Evolutionary conservation across 2,329 filamentous ascomycete genomes (phyloP).

Genomic region (Herpotrichia juniperi): DNA sequence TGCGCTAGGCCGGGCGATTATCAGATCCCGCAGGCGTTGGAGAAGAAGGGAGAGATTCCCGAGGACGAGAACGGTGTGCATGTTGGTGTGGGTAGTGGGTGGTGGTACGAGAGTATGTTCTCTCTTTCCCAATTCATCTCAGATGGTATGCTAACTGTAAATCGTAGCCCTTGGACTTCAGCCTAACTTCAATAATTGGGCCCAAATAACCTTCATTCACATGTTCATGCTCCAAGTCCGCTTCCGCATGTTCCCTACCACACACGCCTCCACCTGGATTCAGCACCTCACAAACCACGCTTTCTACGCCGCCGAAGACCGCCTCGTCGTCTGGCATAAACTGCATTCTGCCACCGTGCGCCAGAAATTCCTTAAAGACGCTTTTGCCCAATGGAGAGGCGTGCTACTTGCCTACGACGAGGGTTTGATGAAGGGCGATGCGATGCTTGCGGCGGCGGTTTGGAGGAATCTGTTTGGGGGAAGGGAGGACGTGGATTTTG

Average conservation of each 20-base stretch:
- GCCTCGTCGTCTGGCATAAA: constrained; percentile 82
- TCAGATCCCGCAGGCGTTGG: constrained; percentile 69
- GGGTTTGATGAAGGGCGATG: constrained; percentile 76
- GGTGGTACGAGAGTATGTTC: constrained; percentile 79
- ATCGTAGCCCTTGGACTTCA: constrained; percentile 74
- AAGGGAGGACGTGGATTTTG: constrained; percentile 65
- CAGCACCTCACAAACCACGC: constrained; percentile 94
- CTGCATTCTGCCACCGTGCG: constrained; percentile 61
- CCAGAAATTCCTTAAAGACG: constrained; percentile 76
- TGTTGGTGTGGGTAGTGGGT: constrained; percentile 73
- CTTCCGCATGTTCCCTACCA: constrained; percentile 76
- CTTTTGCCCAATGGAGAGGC: constrained; percentile 93
- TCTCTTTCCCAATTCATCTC: not conserved
- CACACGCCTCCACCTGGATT: constrained; percentile 77
- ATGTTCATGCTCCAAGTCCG: constrained; percentile 90
- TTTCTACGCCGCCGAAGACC: constrained; percentile 85
- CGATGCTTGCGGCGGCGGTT: constrained; percentile 78
- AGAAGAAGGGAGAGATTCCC: constrained; percentile 70
- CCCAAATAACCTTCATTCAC: constrained; percentile 94
- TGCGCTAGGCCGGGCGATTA: constrained; percentile 79
- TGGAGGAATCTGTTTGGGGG: constrained; percentile 95
- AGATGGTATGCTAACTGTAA: not conserved
- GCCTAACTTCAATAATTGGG: constrained; percentile 94
- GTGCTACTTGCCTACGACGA: constrained; percentile 84
- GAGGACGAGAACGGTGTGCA: constrained; percentile 82